Conservation (phyloP, 2,329 filamentous ascomycete genomes). For the Ophiostoma triangulosporum region DNA sequence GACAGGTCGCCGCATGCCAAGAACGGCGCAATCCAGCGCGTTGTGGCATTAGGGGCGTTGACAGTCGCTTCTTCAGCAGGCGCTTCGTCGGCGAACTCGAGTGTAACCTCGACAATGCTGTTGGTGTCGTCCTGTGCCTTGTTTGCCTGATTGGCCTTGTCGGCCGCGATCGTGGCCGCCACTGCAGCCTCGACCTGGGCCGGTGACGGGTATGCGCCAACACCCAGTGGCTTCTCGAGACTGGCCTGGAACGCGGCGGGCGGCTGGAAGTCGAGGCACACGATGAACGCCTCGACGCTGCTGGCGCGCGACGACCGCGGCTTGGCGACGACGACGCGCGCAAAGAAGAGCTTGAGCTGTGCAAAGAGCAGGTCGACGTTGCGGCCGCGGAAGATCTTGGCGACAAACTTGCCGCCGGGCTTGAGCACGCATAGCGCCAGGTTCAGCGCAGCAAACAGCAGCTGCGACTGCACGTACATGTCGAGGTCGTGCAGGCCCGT, state of each 20-base stretch:
- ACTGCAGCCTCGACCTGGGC: neutral
- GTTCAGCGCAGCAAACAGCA: conserved; percentile 88
- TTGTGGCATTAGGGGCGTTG: conserved; percentile 5
- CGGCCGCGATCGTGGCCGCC: neutral
- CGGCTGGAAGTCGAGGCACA: conserved; percentile 79
- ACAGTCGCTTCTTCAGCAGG: conserved; percentile 21
- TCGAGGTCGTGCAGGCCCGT: conserved; percentile 94
- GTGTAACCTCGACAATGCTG: conserved; percentile 32
- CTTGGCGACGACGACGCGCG: conserved; percentile 79
- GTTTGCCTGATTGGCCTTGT: neutral
- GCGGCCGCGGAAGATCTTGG: conserved; percentile 90
- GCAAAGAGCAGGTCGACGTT: conserved; percentile 94
- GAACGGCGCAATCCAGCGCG: conserved; percentile 83
- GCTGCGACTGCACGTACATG: conserved; percentile 93
- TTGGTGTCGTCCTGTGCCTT: conserved; percentile 15
- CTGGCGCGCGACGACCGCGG: conserved; percentile 89
- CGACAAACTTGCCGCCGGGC: conserved; percentile 90
- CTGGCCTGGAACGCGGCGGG: conserved; percentile 64
- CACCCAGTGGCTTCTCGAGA: conserved; percentile 58
- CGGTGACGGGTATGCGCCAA: conserved; percentile 18
- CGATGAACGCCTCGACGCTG: conserved; percentile 92
- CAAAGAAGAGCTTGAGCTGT: conserved; percentile 85
- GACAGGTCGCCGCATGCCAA: conserved; percentile 94
- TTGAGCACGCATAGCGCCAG: conserved; percentile 76
- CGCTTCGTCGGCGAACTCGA: conserved; percentile 29